Evolutionary conservation across 306 rosid species (phyloP).

Genomic region (Mimosa pudica): DNA sequence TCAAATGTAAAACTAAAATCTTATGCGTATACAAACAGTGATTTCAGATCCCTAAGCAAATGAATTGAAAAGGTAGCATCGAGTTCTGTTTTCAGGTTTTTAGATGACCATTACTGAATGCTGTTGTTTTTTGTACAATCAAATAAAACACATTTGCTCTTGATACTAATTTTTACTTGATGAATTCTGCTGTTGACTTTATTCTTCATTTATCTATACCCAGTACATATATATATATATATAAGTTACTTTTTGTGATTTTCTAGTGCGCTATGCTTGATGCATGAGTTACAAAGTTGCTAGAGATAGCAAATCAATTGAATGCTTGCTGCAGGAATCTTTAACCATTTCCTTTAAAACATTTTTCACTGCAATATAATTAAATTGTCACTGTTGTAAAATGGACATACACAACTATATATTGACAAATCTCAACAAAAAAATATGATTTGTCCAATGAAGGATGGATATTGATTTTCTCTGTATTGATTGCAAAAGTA

Average conservation of each 20-base stretch:
- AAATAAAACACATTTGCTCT: background rate
- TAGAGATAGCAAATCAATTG: no score
- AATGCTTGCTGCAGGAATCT: no score
- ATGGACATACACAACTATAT: no score
- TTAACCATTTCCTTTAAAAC: no score
- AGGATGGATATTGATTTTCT: no score
- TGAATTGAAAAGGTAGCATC: slow-evolving; percentile 69
- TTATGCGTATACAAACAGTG: slow-evolving; percentile 83
- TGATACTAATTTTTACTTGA: background rate
- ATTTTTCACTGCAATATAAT: no score
- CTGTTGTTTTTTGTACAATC: slow-evolving; percentile 5
- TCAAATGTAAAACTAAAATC: slow-evolving; percentile 87
- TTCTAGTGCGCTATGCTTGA: no score
- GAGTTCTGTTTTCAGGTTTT: slow-evolving; percentile 27
- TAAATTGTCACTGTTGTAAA: no score
- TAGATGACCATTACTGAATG: slow-evolving; percentile 21
- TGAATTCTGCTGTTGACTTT: slow-evolving; percentile 15
- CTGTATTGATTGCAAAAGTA: no score
- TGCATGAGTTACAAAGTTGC: no score
- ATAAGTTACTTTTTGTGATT: background rate
- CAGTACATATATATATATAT: background rate
- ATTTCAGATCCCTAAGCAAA: slow-evolving; percentile 58
- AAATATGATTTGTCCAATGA: no score
- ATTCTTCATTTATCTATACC: slow-evolving; percentile 5
- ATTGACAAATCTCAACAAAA: no score